phyloP scores from a whole-genome alignment of 768 basidiomycete species.

The Tricholoma sp. region DNA sequence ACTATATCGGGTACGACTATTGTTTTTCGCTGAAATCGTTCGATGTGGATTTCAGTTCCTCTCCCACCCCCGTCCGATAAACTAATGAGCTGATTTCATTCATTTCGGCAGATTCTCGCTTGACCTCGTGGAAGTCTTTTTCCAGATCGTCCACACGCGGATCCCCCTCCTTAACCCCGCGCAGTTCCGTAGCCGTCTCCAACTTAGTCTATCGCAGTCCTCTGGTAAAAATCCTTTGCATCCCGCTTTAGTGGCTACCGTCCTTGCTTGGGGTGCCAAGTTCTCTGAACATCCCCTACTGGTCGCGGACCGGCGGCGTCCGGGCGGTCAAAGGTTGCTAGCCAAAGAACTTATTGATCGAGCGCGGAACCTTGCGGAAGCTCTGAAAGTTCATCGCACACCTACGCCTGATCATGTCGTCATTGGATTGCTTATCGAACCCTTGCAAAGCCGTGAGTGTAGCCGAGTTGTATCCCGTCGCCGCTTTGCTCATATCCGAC shows the following conservation, averaged over 20 bases:
- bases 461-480: constrained; percentile 3
- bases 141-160: constrained; percentile 87
- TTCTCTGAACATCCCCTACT: constrained; percentile 90
- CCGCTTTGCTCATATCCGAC: constrained; percentile 8
- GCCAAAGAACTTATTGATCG: constrained; percentile 75
- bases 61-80: constrained; percentile 10
- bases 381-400: constrained; percentile 79
- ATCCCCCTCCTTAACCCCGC: constrained; percentile 82
- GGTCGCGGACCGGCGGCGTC: constrained; percentile 68
- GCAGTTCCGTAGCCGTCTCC: constrained; percentile 71
- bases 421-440: constrained; percentile 75
- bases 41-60: constrained; percentile 10
- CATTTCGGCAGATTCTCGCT: constrained; percentile 66
- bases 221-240: constrained; percentile 45
- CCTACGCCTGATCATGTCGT: constrained; percentile 78
- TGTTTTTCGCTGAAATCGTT: constrained; percentile 21
- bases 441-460: constrained; percentile 80
- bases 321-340: constrained; percentile 67
- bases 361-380: constrained; percentile 82
- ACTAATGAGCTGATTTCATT: constrained; percentile 12
- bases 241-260: constrained; percentile 76
- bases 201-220: constrained; percentile 31
- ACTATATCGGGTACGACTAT: not conserved
- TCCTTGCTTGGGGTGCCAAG: constrained; percentile 89
- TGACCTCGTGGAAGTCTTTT: constrained; percentile 92